A percentile compares a stretch with the other conserved stretches of the same genome.
Evolutionary conservation across 2,329 filamentous ascomycete genomes (phyloP).

Genomic region (Penicillium brasilianum): DNA sequence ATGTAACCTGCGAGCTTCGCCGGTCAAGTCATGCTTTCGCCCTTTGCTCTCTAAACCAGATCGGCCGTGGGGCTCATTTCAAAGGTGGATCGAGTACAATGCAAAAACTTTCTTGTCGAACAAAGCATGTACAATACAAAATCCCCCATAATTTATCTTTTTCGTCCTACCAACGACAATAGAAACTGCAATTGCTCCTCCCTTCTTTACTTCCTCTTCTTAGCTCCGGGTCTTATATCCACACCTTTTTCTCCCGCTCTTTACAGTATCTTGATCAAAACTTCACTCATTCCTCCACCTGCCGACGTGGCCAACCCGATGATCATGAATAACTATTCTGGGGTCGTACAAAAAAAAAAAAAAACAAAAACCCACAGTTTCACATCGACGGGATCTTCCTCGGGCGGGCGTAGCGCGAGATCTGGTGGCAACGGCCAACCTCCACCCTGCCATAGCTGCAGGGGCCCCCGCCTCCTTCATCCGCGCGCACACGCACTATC

Average conservation of each 20-base stretch:
- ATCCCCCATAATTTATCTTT: not conserved
- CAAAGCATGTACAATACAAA: not conserved
- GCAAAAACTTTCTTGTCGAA: not conserved
- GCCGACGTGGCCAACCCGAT: slow-evolving; percentile 2
- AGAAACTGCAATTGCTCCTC: not conserved
- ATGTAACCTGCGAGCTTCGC: not conserved
- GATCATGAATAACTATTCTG: not conserved
- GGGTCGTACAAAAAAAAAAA: not conserved
- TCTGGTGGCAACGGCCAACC: slow-evolving; percentile 28
- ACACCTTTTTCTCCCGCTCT: not conserved
- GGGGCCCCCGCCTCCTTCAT: slow-evolving; percentile 12
- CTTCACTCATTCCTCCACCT: not conserved
- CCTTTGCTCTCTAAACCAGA: not conserved
- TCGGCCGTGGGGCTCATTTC: slow-evolving; percentile 1
- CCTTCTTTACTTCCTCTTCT: not conserved
- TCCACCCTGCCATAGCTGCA: slow-evolving; percentile 20
- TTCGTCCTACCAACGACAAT: not conserved
- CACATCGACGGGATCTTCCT: slow-evolving; percentile 10
- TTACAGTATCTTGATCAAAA: not conserved
- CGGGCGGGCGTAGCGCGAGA: slow-evolving; percentile 14
- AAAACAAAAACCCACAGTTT: slow-evolving; percentile 7
- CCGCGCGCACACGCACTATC: slow-evolving; percentile 16
- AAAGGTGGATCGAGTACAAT: slow-evolving; percentile 1
- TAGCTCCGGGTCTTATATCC: not conserved
- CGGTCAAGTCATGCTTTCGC: not conserved